phyloP scores from a whole-genome alignment of 805 yeast species.

The Nakazawaea siamensis region DNA sequence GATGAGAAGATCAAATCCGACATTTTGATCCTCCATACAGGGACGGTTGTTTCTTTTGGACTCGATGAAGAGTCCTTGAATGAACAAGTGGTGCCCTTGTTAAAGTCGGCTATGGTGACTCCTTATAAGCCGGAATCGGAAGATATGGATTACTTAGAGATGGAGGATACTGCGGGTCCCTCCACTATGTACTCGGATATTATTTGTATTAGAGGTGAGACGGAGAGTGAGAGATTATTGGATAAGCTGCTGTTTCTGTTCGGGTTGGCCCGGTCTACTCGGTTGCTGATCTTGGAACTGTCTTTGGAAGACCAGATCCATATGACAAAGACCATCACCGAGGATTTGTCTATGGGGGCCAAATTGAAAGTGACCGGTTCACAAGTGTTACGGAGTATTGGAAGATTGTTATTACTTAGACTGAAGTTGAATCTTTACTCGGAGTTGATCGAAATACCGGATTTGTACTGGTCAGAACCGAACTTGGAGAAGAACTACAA shows the following conservation, averaged over 20 bases:
- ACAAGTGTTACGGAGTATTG: constrained; percentile 64
- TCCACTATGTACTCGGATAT: constrained; percentile 53
- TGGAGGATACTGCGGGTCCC: constrained; percentile 11
- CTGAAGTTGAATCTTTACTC: constrained; percentile 82
- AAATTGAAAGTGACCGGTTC: constrained; percentile 42
- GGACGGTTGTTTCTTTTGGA: constrained; percentile 83
- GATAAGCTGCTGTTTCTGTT: constrained; percentile 87
- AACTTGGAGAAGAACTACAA: constrained; percentile 70
- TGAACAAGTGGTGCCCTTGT: constrained; percentile 40
- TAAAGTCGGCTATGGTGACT: constrained; percentile 39
- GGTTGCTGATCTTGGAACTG: constrained; percentile 72
- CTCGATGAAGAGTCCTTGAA: constrained; percentile 46
- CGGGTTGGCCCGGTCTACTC: constrained; percentile 80
- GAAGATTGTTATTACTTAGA: constrained; percentile 64
- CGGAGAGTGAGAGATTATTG: constrained; percentile 38
- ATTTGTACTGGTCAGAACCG: constrained; percentile 90
- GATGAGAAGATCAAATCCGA: constrained; percentile 32
- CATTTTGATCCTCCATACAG: constrained; percentile 63
- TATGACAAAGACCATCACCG: constrained; percentile 57
- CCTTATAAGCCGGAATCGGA: constrained; percentile 61
- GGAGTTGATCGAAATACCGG: constrained; percentile 88
- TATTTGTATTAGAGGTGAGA: constrained; percentile 50
- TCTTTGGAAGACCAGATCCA: constrained; percentile 62
- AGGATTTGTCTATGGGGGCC: constrained; percentile 55
- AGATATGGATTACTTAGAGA: constrained; percentile 74